Evolutionary conservation across 345 rosid species (phyloP).

Genomic region (Syzygium oleosum): DNA sequence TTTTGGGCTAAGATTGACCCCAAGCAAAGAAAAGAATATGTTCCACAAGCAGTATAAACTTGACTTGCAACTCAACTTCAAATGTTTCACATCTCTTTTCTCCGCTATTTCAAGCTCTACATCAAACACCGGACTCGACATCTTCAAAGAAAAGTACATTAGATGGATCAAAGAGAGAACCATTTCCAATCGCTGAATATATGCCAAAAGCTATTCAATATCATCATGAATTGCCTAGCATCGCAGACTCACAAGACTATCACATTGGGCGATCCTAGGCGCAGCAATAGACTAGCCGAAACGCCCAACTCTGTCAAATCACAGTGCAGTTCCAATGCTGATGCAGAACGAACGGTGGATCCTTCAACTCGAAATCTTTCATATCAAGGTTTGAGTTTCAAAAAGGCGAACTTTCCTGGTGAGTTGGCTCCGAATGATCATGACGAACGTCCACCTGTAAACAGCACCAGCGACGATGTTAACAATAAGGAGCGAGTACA

Average conservation of each 20-base stretch:
- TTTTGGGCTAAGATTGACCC: neutral
- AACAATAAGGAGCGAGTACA: neutral
- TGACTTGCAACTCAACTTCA: neutral
- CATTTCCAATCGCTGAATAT: slow-evolving; percentile 11
- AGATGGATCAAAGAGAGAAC: slow-evolving; percentile 25
- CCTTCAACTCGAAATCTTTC: neutral
- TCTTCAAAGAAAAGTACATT: neutral
- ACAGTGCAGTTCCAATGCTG: neutral
- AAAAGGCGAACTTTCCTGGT: neutral
- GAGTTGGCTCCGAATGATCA: neutral
- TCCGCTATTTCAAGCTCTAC: neutral
- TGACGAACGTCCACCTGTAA: neutral
- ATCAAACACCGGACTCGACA: neutral
- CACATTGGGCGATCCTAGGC: slow-evolving; percentile 13
- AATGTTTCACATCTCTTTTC: neutral
- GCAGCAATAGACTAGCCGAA: neutral
- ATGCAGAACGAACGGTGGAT: neutral
- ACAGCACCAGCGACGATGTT: neutral
- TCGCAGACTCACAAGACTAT: slow-evolving; percentile 20
- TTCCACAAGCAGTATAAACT: neutral
- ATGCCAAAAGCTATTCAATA: slow-evolving; percentile 31
- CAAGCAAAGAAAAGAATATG: slow-evolving; percentile 23
- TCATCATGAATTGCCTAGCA: slow-evolving; percentile 14
- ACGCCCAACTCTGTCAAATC: neutral
- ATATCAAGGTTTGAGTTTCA: neutral